Percentiles rank a stretch among this genome's conserved stretches.
Evolutionary conservation across 345 rosid species (phyloP).

Genomic region (Adansonia digitata): DNA sequence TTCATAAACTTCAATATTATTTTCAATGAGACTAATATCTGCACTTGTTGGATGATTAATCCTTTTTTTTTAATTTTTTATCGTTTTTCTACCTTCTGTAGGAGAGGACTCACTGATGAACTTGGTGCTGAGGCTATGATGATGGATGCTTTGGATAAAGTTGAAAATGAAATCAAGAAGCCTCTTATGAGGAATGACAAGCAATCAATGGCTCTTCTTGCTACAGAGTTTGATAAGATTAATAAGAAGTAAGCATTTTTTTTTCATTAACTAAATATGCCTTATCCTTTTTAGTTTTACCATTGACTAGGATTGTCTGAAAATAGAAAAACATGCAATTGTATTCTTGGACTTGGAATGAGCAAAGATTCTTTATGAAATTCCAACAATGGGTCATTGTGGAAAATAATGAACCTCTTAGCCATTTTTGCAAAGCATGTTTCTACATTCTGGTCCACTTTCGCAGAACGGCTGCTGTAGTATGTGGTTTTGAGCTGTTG

Average conservation of each 20-base stretch:
- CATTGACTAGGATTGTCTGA: neutral
- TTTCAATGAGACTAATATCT: neutral
- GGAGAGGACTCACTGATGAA: constrained; percentile 81
- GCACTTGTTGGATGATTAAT: neutral
- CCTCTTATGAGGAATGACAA: constrained; percentile 92
- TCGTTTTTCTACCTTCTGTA: constrained; percentile 28
- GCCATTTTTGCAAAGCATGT: neutral
- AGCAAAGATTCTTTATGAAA: neutral
- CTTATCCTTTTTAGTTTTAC: neutral
- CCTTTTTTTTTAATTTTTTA: neutral
- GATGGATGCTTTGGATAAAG: constrained; percentile 91
- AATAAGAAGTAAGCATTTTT: constrained; percentile 65
- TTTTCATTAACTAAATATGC: neutral
- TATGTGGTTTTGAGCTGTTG: neutral
- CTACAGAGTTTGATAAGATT: constrained; percentile 85
- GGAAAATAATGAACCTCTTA: neutral
- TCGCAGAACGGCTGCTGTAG: neutral
- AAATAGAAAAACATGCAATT: neutral
- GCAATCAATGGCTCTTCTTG: constrained; percentile 82
- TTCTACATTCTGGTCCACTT: neutral
- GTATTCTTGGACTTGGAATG: neutral
- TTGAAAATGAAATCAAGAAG: constrained; percentile 83
- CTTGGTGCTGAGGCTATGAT: constrained; percentile 93
- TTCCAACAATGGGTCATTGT: neutral
- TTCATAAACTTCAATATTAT: neutral